Base-by-base conservation (phyloP, 495 filamentous ascomycete species). In the Mytilinidion resinicola region DNA sequence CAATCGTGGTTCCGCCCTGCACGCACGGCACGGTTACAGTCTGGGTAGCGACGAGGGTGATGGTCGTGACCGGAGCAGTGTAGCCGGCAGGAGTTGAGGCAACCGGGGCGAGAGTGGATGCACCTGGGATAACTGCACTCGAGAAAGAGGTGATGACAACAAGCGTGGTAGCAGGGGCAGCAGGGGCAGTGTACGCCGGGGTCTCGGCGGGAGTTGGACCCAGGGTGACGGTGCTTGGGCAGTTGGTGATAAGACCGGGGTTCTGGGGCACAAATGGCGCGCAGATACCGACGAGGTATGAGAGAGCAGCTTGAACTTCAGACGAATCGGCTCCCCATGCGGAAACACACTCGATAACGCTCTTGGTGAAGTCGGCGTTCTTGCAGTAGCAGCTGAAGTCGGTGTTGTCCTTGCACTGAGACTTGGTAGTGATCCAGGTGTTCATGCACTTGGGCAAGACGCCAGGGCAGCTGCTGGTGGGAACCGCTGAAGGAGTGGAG, bases 231-330 rank as follows among this genome's bases (percentile, higher is more conserved):
- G 74, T 83, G 6, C 76, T 70, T 1, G 85, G 85, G 54, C 86
- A 78, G 41, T 74, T 83, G 56, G 89, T 93, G 67, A 89, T 80
- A 68, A 97, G 88, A 53, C 80, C 91, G 2, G 93, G 93, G 82
- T 96, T 96, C 60, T 77, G 56, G 42, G 79, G 75, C 17, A 90
- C 79, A 71, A 84, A 85, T 35, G 80, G 72, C 37, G 88, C 89
- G 76, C 92, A 97, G 73, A 97, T 87, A 70, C 92, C 93, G 66
- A 89, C 83, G 78, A 96, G 87, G 82, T 88, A 96, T 64, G 82
- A 80, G 53, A 93, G 78, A 53, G 88, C 90, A 57, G 81, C 72
- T 52, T 83, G 76, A 63, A 91, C 77, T 69, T 90, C 81, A n/a
- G 71, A 67, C 51, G 85, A 74, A 48, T 82, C 80, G 59, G 78